phyloP scores from a whole-genome alignment of 163 green algal species.

The Prototheca wickerhamii region DNA sequence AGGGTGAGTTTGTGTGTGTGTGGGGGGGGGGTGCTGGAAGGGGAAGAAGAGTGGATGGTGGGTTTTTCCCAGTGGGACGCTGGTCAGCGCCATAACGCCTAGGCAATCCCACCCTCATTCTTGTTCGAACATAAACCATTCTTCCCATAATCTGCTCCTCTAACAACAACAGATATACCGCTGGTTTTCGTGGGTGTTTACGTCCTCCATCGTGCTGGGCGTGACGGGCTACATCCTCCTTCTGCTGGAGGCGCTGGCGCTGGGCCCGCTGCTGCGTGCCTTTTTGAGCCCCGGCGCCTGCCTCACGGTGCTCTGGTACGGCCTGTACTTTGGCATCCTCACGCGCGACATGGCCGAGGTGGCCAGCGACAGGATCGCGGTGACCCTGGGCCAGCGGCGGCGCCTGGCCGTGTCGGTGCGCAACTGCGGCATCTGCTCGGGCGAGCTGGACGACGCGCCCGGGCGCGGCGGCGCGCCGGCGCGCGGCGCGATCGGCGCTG shows the following conservation, averaged over 20 bases:
- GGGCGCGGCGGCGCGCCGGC: background rate
- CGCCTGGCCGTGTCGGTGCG: conserved; percentile 49
- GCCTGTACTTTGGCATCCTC: conserved; percentile 81
- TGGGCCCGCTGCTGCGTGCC: conserved; percentile 38
- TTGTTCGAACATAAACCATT: no score
- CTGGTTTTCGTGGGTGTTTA: conserved; percentile 65
- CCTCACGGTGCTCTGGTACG: conserved; percentile 36
- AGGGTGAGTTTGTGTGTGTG: no score
- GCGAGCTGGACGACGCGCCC: conserved; percentile 36
- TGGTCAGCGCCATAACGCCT: no score
- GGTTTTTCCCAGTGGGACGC: background rate
- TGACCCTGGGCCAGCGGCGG: conserved; percentile 30
- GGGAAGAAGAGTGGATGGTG: background rate
- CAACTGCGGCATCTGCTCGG: conserved; percentile 70
- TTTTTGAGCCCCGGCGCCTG: conserved; percentile 18
- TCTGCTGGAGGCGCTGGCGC: conserved; percentile 53
- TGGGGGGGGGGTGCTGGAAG: background rate
- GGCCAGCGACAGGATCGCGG: conserved; percentile 54
- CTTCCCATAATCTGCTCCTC: no score
- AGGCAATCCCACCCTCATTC: no score
- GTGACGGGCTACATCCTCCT: conserved; percentile 61
- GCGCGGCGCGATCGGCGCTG: background rate
- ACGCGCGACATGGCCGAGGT: conserved; percentile 77
- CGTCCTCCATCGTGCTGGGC: conserved; percentile 43
- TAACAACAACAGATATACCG: conserved; percentile 66